Conservation (phyloP, 495 filamentous ascomycete species). For the Aspergillus baeticus region DNA sequence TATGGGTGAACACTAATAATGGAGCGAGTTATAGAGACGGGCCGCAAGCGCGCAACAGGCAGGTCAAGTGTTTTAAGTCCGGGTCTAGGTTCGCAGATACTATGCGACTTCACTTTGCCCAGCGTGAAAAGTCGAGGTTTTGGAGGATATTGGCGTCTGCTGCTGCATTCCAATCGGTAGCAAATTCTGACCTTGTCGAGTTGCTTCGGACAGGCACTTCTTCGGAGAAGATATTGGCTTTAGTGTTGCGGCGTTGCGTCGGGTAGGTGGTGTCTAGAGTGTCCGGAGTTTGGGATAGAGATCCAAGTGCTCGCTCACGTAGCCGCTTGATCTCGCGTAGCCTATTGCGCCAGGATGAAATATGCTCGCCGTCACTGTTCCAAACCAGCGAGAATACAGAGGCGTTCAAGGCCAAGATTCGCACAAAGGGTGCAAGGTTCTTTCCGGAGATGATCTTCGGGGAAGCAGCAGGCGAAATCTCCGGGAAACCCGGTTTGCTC, state of each 20-base stretch:
- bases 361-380: slow-evolving; percentile 78
- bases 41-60: no score
- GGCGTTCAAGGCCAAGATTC: slow-evolving; percentile 88
- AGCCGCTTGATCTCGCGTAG: slow-evolving; percentile 81
- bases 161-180: slow-evolving; percentile 43
- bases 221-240: slow-evolving; percentile 45
- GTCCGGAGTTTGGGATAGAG: slow-evolving; percentile 33
- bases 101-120: slow-evolving; percentile 33
- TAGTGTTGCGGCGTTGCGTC: slow-evolving; percentile 45
- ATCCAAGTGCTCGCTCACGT: slow-evolving; percentile 54
- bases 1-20: no score
- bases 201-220: slow-evolving; percentile 33
- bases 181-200: slow-evolving; percentile 29
- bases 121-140: slow-evolving; percentile 46
- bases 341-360: slow-evolving; percentile 86
- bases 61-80: no score
- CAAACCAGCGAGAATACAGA: slow-evolving; percentile 91
- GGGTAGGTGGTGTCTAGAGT: slow-evolving; percentile 39
- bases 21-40: no score
- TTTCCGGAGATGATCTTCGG: slow-evolving; percentile 81
- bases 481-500: slow-evolving; percentile 79
- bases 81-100: no score
- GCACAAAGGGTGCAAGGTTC: slow-evolving; percentile 80
- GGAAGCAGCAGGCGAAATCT: slow-evolving; percentile 83
- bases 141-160: slow-evolving; percentile 40